Conservation (phyloP, 768 basidiomycete genomes). For the Tricholoma matsutake region DNA sequence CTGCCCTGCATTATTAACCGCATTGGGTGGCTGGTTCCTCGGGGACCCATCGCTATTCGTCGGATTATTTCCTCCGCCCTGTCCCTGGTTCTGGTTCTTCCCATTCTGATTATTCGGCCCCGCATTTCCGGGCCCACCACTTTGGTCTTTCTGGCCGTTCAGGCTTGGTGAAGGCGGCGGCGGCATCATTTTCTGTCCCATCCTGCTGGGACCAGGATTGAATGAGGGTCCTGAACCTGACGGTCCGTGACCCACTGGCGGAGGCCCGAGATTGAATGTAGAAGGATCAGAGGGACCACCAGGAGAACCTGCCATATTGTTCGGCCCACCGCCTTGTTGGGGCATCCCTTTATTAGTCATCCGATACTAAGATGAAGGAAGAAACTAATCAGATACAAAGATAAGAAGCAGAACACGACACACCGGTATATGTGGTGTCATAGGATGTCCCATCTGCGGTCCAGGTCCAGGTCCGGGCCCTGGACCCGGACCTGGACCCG, state of each 20-base stretch:
- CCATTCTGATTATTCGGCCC: conserved; percentile 15
- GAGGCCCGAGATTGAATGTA: conserved; percentile 34
- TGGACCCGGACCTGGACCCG: conserved; percentile 29
- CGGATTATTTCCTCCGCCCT: conserved; percentile 21
- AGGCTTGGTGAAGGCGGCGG: conserved; percentile 53
- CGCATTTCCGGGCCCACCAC: conserved; percentile 20
- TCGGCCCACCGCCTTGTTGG: conserved; percentile 25
- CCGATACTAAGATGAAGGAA: conserved; percentile 4
- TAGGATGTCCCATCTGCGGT: conserved; percentile 35
- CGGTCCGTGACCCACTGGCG: conserved; percentile 27
- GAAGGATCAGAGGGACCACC: conserved; percentile 36
- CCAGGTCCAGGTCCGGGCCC: conserved; percentile 37
- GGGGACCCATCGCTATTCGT: conserved; percentile 38
- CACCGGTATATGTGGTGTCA: conserved; percentile 38
- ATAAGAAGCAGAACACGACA: conserved; percentile 4
- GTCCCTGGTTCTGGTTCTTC: conserved; percentile 25
- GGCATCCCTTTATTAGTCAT: conserved; percentile 19
- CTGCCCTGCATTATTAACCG: conserved; percentile 9
- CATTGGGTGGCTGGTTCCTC: conserved; percentile 28
- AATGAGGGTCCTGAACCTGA: conserved; percentile 25
- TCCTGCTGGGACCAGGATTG: conserved; percentile 26
- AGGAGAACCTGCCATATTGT: conserved; percentile 40
- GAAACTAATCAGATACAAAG: neutral
- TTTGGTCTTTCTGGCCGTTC: conserved; percentile 28
- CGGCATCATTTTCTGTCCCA: conserved; percentile 44